Conservation (phyloP, 2,329 filamentous ascomycete species). For the Sporothrix humicola region DNA sequence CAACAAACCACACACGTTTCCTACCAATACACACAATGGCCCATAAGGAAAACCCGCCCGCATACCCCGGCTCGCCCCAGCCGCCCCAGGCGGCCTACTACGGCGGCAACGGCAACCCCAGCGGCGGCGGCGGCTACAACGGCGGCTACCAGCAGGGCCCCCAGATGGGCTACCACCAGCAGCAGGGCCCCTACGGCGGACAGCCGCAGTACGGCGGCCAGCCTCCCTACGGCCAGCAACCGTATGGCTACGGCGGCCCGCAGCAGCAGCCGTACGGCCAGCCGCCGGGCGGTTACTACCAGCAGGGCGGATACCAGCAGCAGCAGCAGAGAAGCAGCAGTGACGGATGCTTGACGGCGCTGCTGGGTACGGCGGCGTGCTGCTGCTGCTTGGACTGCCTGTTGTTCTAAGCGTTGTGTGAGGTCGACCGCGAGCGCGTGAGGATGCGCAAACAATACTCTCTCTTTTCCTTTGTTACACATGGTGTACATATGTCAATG, state of each 20-base stretch:
- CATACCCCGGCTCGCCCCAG: constrained; percentile 51
- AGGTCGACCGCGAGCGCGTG: neutral
- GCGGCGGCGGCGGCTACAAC: constrained; percentile 38
- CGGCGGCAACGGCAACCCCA: constrained; percentile 34
- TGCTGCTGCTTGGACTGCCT: constrained; percentile 63
- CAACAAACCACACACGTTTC: neutral
- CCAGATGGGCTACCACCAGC: constrained; percentile 54
- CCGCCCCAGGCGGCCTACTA: constrained; percentile 39
- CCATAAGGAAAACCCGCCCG: constrained; percentile 55
- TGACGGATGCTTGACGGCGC: constrained; percentile 50
- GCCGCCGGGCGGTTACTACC: constrained; percentile 43
- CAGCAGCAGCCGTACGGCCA: constrained; percentile 41
- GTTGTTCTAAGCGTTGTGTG: constrained; percentile 53
- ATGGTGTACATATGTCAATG: neutral
- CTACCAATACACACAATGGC: constrained; percentile 46
- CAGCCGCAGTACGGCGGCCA: constrained; percentile 43
- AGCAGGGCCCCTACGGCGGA: constrained; percentile 45
- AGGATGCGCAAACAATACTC: neutral
- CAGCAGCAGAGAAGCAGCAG: constrained; percentile 36
- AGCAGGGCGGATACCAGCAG: constrained; percentile 43
- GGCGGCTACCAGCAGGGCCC: constrained; percentile 49
- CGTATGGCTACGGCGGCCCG: constrained; percentile 38
- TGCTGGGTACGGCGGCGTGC: constrained; percentile 59
- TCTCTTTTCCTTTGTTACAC: neutral
- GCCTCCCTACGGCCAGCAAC: constrained; percentile 44